Conservation (phyloP, 257 asterid genomes). For the Solanum pimpinellifolium region DNA sequence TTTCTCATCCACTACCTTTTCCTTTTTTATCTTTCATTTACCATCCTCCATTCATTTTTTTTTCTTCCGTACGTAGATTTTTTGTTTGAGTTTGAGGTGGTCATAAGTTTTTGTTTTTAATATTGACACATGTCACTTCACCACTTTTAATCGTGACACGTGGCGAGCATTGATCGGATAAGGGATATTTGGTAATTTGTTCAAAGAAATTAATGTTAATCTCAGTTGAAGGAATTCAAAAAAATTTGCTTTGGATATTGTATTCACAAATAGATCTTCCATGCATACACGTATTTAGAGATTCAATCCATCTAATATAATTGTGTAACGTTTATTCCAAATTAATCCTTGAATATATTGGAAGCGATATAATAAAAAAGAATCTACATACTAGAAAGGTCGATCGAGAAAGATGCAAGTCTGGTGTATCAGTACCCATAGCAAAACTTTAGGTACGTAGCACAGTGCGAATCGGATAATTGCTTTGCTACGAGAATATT, state of each 20-base stretch:
- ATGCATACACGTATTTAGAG: background rate
- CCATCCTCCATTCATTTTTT: conserved; percentile 15
- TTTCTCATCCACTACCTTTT: conserved; percentile 9
- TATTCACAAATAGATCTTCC: background rate
- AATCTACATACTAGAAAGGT: background rate
- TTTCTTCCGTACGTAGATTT: background rate
- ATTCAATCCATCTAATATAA: background rate
- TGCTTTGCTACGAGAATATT: background rate
- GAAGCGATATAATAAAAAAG: background rate
- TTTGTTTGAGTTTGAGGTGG: background rate
- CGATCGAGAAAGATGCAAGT: accelerated
- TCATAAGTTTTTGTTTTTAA: background rate
- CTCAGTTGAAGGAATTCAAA: background rate
- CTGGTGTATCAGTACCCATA: background rate
- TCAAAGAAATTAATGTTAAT: background rate
- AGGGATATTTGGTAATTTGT: background rate
- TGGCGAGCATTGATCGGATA: background rate
- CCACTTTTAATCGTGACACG: background rate
- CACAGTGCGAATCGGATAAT: background rate
- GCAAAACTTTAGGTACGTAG: background rate
- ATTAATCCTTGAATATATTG: background rate
- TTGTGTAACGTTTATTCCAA: background rate
- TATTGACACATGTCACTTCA: background rate
- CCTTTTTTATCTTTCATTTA: background rate
- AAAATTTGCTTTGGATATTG: background rate